Conservation (phyloP, 176 grass and related monocot species). For the Typha latifolia region DNA sequence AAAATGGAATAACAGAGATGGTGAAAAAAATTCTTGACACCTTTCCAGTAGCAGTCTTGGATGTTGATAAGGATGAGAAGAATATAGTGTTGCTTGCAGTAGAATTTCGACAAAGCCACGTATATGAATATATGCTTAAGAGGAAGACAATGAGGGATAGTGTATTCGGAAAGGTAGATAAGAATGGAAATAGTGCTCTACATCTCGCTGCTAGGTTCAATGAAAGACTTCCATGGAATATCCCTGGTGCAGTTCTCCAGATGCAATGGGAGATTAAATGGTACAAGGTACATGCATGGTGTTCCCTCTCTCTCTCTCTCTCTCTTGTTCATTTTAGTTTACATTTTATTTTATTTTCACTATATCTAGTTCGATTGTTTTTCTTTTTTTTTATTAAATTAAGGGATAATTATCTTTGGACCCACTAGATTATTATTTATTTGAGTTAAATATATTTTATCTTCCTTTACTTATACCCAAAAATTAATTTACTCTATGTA, state of each 20-base stretch:
- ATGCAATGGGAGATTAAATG: constrained; percentile 24
- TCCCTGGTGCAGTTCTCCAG: constrained; percentile 19
- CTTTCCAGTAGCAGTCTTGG: background rate
- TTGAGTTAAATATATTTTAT: too few relatives aligned
- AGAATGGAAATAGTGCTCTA: constrained; percentile 13
- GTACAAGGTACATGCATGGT: constrained; percentile 6
- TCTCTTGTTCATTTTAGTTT: too few relatives aligned
- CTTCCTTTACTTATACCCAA: too few relatives aligned
- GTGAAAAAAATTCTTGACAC: constrained; percentile 15
- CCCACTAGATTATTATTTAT: too few relatives aligned
- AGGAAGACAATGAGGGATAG: too few relatives aligned
- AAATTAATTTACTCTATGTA: too few relatives aligned
- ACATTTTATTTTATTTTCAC: too few relatives aligned
- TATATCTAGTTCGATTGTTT: too few relatives aligned
- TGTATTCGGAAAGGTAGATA: constrained; percentile 3
- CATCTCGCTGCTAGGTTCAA: constrained; percentile 10
- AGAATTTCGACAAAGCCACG: constrained; percentile 4
- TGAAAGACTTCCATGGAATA: constrained; percentile 8
- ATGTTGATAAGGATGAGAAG: constrained; percentile 11
- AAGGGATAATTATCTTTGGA: too few relatives aligned
- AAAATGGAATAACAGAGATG: constrained; percentile 20
- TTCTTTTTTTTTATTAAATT: too few relatives aligned
- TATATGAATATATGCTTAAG: background rate
- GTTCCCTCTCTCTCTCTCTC: too few relatives aligned
- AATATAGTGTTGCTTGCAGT: constrained; percentile 20